Conservation (phyloP, 2,329 filamentous ascomycete species). For the Keithomyces neogunnii region DNA sequence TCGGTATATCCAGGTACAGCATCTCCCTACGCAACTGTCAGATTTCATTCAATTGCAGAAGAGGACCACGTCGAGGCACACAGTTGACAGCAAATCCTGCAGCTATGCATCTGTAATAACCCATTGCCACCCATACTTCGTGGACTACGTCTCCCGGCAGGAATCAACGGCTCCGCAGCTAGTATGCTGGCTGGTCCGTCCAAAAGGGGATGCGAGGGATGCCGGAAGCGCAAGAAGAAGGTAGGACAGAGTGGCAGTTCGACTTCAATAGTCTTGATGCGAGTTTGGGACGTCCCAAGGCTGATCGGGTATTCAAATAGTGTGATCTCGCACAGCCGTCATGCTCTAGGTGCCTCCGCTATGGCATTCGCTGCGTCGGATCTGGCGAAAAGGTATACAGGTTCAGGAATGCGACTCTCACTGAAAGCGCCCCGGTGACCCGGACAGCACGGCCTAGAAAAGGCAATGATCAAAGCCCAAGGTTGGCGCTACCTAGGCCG, state of each 20-base stretch:
- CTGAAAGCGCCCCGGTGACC: background rate
- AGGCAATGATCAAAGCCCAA: background rate
- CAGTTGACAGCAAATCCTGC: background rate
- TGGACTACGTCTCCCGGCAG: background rate
- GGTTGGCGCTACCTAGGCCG: background rate
- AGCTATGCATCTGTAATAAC: background rate
- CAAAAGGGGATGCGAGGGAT: conserved; percentile 4
- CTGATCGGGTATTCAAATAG: background rate
- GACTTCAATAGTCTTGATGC: background rate
- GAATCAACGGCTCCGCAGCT: background rate
- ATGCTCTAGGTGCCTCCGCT: conserved; percentile 5
- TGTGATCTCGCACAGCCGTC: conserved; percentile 6
- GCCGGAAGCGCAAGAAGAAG: conserved; percentile 8
- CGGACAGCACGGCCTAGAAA: background rate
- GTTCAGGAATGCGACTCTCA: conserved; percentile 6
- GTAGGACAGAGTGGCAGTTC: background rate
- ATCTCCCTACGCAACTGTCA: background rate
- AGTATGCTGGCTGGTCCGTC: conserved; percentile 2
- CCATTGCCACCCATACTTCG: background rate
- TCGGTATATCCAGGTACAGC: background rate
- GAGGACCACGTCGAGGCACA: background rate
- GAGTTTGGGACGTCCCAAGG: background rate
- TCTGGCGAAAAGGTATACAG: conserved; percentile 4
- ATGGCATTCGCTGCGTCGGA: conserved; percentile 4
- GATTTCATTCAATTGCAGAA: background rate